A percentile compares a stretch with the other conserved stretches of the same genome.
Evolutionary conservation across 2,329 filamentous ascomycete genomes (phyloP).

Genomic region (Dactylonectria macrodidyma): DNA sequence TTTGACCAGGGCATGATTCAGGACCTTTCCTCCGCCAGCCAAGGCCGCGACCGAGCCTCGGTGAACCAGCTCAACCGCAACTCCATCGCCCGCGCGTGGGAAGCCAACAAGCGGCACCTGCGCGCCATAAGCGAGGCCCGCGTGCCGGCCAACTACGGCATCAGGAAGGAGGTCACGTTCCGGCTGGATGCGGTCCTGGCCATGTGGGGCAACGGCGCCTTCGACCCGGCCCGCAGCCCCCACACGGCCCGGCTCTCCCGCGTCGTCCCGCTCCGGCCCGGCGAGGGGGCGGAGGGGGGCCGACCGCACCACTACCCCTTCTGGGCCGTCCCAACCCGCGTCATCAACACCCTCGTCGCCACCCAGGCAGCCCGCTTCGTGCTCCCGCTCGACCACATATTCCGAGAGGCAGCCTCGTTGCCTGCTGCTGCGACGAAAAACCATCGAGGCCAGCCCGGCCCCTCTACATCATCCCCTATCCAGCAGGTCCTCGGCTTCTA

Average conservation of each 20-base stretch:
- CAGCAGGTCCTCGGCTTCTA: slow-evolving; percentile 5
- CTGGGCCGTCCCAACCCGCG: not conserved
- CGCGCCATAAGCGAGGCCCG: slow-evolving; percentile 11
- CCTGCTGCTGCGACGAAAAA: no score
- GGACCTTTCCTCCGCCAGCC: not conserved
- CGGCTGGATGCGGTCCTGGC: not conserved
- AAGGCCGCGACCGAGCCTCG: slow-evolving; percentile 1
- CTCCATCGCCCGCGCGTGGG: slow-evolving; percentile 1
- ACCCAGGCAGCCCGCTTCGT: not conserved
- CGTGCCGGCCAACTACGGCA: not conserved
- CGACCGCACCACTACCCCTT: not conserved
- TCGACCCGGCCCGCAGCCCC: not conserved
- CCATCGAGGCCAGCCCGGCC: no score
- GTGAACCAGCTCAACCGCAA: slow-evolving; percentile 1
- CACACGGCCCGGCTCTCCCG: not conserved
- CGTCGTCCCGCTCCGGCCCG: no score
- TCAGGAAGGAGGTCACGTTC: slow-evolving; percentile 6
- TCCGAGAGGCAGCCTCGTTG: not conserved
- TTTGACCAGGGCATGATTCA: slow-evolving; percentile 13
- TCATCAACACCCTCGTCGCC: not conserved
- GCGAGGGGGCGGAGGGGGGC: not conserved
- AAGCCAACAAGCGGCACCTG: slow-evolving; percentile 24
- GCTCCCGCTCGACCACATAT: not conserved
- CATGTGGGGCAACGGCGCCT: not conserved
- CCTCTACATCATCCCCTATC: not conserved